Evolutionary conservation across 2,329 filamentous ascomycete species (phyloP).

Genomic region (Microdochium nivale): DNA sequence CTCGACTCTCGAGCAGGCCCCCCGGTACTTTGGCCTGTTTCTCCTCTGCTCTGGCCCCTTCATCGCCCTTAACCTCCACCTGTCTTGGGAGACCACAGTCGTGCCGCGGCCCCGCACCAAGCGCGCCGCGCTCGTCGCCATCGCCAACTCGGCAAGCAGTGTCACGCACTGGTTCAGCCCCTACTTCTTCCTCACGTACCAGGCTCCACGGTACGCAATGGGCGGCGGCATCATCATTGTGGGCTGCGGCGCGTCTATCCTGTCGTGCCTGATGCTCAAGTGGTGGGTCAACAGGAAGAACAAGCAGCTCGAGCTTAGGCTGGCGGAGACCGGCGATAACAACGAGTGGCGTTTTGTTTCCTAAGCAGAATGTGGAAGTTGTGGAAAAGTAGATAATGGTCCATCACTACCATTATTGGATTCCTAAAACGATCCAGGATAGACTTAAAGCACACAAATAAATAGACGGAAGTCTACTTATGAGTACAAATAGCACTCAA

Average conservation of each 20-base stretch:
- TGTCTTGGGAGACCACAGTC: constrained; percentile 31
- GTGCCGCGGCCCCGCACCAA: constrained; percentile 30
- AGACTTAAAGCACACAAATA: too few species aligned
- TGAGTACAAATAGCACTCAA: too few species aligned
- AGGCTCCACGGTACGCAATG: constrained; percentile 20
- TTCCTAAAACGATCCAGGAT: too few species aligned
- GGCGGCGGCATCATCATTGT: constrained; percentile 17
- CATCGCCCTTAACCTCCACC: constrained; percentile 28
- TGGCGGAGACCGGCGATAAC: constrained; percentile 2
- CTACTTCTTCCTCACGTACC: constrained; percentile 24
- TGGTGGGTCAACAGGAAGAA: constrained; percentile 16
- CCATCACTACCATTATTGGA: too few species aligned
- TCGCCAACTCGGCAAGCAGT: constrained; percentile 30
- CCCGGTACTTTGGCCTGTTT: constrained; percentile 32
- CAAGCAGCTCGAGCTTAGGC: constrained; percentile 11
- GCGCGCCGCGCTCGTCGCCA: constrained; percentile 30
- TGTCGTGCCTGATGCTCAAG: constrained; percentile 10
- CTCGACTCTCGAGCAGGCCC: constrained; percentile 28
- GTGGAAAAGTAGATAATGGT: too few species aligned
- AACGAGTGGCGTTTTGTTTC: constrained; percentile 3
- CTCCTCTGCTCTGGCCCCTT: constrained; percentile 28
- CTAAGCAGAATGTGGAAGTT: too few species aligned
- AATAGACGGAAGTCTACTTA: too few species aligned
- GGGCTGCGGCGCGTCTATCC: constrained; percentile 14
- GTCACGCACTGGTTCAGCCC: constrained; percentile 31